Conservation (phyloP, 2,329 filamentous ascomycete species). For the Hortaea sp. region DNA sequence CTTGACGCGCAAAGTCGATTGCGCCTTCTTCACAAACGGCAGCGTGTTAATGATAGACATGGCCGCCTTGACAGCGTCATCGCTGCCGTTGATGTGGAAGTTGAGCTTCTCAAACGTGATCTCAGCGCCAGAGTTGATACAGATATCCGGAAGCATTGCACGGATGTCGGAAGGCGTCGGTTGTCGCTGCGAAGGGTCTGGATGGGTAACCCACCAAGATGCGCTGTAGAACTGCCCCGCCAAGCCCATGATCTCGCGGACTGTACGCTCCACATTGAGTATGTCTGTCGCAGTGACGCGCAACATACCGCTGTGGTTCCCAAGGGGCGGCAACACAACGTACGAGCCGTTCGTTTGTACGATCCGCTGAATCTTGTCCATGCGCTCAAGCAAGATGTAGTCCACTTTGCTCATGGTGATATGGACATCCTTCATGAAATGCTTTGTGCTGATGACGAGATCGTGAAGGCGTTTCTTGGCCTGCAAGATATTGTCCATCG, state of each 20-base stretch:
- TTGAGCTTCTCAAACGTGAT: conserved; percentile 88
- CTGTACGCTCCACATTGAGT: conserved; percentile 85
- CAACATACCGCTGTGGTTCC: conserved; percentile 72
- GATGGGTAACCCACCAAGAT: conserved; percentile 84
- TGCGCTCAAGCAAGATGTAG: conserved; percentile 76
- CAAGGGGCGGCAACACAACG: conserved; percentile 81
- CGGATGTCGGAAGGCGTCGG: conserved; percentile 62
- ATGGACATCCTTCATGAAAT: conserved; percentile 75
- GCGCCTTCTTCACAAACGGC: conserved; percentile 74
- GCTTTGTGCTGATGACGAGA: conserved; percentile 66
- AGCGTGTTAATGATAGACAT: conserved; percentile 88
- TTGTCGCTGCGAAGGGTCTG: conserved; percentile 54
- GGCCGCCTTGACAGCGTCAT: conserved; percentile 93
- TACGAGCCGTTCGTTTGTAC: conserved; percentile 95
- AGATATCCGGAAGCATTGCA: conserved; percentile 90
- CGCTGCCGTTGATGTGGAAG: conserved; percentile 89
- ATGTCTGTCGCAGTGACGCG: conserved; percentile 90
- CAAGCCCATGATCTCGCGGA: conserved; percentile 89
- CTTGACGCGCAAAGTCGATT: conserved; percentile 92
- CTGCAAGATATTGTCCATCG: conserved; percentile 68
- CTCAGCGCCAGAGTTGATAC: conserved; percentile 90
- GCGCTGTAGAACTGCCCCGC: conserved; percentile 97
- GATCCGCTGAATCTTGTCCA: conserved; percentile 96
- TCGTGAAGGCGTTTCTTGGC: conserved; percentile 91
- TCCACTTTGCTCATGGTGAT: conserved; percentile 90